Base-by-base conservation (phyloP, 495 filamentous ascomycete genomes). In the Choiromyces venosus region DNA sequence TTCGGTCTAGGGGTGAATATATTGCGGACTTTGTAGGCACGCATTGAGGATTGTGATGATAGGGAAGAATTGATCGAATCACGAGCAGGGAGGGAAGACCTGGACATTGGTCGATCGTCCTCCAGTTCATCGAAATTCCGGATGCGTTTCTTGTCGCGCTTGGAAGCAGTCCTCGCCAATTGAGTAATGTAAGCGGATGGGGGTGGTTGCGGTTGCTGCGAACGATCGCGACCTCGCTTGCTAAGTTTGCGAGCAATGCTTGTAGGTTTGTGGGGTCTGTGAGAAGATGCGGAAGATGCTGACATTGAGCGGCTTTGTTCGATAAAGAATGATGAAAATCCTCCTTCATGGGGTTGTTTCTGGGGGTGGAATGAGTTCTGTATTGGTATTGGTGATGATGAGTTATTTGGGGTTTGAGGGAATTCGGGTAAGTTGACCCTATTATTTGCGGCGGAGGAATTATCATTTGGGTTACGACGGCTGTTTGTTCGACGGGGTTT, bases 51-150 rank as follows among this genome's bases (percentile, higher is more conserved):
- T 52, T 70, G 66, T 56, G 77, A 79, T 66, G 76, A 79, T 35
- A 79, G 66, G n/a, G 77, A 79, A 69, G 77, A 79, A 66, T 72
- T 79, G 70, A 79, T 72, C 71, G 75, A 77, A 76, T 79, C 71
- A 44, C 77, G 77, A 35, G 65, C 74, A 5, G 77, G 76, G n/a
- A 74, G 66, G 42, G 77, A 77, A 64, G 75, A 77, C 38, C 76
- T 74, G 64, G 75, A 77, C 75, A 77, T 73, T 39, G 75, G 75
- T 12, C 75, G 74, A 66, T 77, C 75, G 39, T 77, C 76, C 72
- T 77, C 75, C 67, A 77, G 72, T 67, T 74, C 76, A n/a, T 69
- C 73, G 46, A 77, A 77, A 37, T 61, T 77, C 40, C 75, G 76
- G 74, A 77, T 77, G 36, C 74, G 75, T 36, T 77, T 77, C 33